Base-by-base conservation (phyloP, 2,329 filamentous ascomycete genomes). In the Peltaster fructicola region DNA sequence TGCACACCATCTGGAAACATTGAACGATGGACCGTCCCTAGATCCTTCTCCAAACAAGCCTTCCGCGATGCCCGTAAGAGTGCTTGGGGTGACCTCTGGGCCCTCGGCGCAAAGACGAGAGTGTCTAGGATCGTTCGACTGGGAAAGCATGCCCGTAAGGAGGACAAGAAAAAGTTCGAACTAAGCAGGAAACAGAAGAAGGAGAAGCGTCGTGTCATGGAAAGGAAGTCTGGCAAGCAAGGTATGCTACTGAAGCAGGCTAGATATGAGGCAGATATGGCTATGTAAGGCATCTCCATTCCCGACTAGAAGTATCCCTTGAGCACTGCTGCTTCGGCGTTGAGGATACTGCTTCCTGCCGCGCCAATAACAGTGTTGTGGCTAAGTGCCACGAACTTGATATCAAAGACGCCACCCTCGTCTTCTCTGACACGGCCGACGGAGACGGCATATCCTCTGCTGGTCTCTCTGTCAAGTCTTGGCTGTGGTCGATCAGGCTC, bases 291-390 rank as follows among this genome's bases (percentile, higher is more conserved):
- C 14, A 48, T n/a, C n/a, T n/a, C n/a, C n/a, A n/a, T n/a, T n/a
- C n/a, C n/a, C n/a, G n/a, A n/a, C 23, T 30, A 82, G 35, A 84
- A 63, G 44, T 74, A 80, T 4, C 84, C 85, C 60, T 91, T 90
- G 37, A 93, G 66, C 7, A 92, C 73, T 13, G 82, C 81, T 14
- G 82, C 81, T 52, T 93, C 85, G 14, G 84, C 82, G 44, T 95
- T 95, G 40, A 95, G 54, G 53, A 95, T 92, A 15, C 80, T 91
- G 2, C 81, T 90, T 7, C 88, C 88, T n/a, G 85, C 84, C 15
- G 88, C 88, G 37, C 85, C 85, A 48, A 98, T 85, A 28, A 98
- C 77, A 33, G 85, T 78, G 45, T 79, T 79, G 45, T 95, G 88
- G 47, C 80, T 92, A 39, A 95, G 59, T 13, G 82, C 81, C 33